Base-by-base conservation (phyloP, 1,284 basidiomycete genomes). In the Moniliella sp. region DNA sequence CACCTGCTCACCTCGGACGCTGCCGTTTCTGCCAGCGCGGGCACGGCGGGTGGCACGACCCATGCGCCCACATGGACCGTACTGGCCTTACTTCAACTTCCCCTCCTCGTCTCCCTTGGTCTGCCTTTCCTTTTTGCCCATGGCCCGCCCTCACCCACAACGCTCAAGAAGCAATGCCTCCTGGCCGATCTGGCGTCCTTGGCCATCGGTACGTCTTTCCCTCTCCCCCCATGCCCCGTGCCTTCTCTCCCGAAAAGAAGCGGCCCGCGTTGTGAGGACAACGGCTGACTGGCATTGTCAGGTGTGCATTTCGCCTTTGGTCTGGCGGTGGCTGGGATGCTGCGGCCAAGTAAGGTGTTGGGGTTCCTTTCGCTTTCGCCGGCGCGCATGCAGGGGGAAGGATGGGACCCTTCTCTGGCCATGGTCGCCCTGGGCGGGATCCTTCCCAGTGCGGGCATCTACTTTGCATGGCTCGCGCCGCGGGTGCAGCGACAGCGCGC, bases 401-500 rank as follows among this genome's bases (percentile, higher is more conserved):
- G 33, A 0, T 66, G 62, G 50, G 66, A 68, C 38, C 66, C 66
- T 4, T 63, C 61, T 0, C 58, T 68, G 4, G 57, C 54, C 4
- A 51, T 66, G 46, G 60, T 68, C 30, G 57, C 66, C 4, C 33
- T 66, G 10, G 62, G 58, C 10, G 66, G 64, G 3, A 61, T 68
- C 11, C 11, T 66, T 1, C 64, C 65, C 4, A 65, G 65, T 34
- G 55, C 55, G 2, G 12, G 64, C 9, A 57, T 61, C 19, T 67
- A 42, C 37, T 43, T 50, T 10, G 16, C 29, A 5, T 21, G 36
- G 4, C 32, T 50, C 34, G 39, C 39, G 26, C 45, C 45, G 12
- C 11, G 29, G 7, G 5, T 32, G 4, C 19, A 30, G 4, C 51
- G 33, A 16, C 32, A 16, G 2, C 18, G 2, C 27, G 36, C 0